These are phyloP conservation scores for Dryas alaskensis DNA, from an alignment of 306 rosid genomes.

Conservation along the genomic window DNA sequence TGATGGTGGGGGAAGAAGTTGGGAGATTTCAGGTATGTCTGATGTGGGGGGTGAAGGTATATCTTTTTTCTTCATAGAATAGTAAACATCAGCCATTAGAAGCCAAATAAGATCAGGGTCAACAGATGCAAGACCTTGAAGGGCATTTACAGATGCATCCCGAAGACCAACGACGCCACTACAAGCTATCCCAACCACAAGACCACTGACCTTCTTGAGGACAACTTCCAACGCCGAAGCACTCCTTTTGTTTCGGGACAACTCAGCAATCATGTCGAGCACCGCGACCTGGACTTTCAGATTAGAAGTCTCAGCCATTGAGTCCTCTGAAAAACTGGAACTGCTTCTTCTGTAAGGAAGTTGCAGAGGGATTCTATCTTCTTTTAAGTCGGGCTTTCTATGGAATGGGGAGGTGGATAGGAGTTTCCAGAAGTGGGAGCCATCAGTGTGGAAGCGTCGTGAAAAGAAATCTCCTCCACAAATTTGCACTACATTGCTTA, in stretches of 20 bases:
- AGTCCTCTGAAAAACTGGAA: constrained; percentile 46
- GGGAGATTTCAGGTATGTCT: constrained; percentile 48
- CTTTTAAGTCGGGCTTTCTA: constrained; percentile 42
- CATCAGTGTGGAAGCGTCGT: constrained; percentile 77
- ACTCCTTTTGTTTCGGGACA: constrained; percentile 57
- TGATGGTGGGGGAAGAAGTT: constrained; percentile 56
- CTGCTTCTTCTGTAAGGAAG: constrained; percentile 73
- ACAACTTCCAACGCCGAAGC: constrained; percentile 67
- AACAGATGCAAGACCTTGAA: constrained; percentile 69
- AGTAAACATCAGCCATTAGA: constrained; percentile 84
- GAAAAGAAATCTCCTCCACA: constrained; percentile 88
- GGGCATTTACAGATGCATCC: constrained; percentile 72
- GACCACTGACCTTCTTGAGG: constrained; percentile 71
- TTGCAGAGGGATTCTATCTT: constrained; percentile 56
- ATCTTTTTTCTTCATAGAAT: constrained; percentile 45
- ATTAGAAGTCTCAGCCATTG: constrained; percentile 68
- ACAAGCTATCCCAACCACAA: constrained; percentile 79
- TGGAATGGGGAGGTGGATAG: constrained; percentile 63
- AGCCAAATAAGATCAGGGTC: constrained; percentile 96
- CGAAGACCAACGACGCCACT: constrained; percentile 75
- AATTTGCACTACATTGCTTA: constrained; percentile 56
- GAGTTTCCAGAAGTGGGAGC: constrained; percentile 78
- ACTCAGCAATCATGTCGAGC: constrained; percentile 79
- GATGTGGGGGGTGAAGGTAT: constrained; percentile 46
- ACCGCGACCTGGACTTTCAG: constrained; percentile 80